Conservation (phyloP, 2,329 filamentous ascomycete genomes). For the Aureobasidium sp. region DNA sequence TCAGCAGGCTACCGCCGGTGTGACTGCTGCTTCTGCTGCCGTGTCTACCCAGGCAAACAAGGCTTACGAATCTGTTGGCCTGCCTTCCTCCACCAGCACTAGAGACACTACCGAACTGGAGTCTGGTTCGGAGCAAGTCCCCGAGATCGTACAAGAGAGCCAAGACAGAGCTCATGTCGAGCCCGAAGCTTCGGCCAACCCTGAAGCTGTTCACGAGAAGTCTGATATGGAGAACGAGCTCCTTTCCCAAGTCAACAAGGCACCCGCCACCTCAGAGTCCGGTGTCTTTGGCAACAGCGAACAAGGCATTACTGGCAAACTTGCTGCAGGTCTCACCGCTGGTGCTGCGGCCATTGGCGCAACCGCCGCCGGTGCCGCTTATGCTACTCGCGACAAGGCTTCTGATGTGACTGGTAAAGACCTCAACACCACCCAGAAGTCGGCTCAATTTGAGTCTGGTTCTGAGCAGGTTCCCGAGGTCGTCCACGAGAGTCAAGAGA, state of each 20-base stretch:
- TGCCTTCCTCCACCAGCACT: constrained; percentile 18
- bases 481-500: constrained; percentile 53
- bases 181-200: constrained; percentile 57
- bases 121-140: constrained; percentile 28
- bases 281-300: constrained; percentile 30
- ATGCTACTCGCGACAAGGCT: constrained; percentile 23
- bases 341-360: constrained; percentile 30
- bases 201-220: constrained; percentile 40
- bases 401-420: constrained; percentile 15
- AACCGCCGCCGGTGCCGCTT: constrained; percentile 28
- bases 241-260: constrained; percentile 47
- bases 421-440: constrained; percentile 21
- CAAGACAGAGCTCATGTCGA: constrained; percentile 55
- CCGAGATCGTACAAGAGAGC: constrained; percentile 41
- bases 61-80: not conserved
- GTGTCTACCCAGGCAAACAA: constrained; percentile 15
- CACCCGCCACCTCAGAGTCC: constrained; percentile 17
- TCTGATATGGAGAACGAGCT: constrained; percentile 59
- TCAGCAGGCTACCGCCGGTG: constrained; percentile 30
- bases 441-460: constrained; percentile 25
- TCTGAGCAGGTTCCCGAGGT: constrained; percentile 24
- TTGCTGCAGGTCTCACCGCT: constrained; percentile 31
- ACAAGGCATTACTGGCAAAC: constrained; percentile 20
- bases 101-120: constrained; percentile 23
- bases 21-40: constrained; percentile 30